These are phyloP conservation scores for Fraxinus paxiana DNA, from an alignment of 305 asterid genomes.

Conservation along the genomic window DNA sequence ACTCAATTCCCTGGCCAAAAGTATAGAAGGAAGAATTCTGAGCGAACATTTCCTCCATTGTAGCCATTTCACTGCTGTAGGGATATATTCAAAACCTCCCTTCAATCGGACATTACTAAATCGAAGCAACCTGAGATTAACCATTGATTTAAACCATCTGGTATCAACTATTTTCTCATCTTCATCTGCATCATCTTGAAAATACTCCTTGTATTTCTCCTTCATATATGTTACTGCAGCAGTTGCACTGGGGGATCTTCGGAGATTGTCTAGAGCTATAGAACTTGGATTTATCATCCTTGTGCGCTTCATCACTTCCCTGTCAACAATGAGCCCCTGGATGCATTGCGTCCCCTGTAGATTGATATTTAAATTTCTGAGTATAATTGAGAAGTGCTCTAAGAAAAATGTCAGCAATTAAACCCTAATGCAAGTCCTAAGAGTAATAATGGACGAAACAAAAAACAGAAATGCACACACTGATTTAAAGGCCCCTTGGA, in stretches of 20 bases:
- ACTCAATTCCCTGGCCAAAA: slow-evolving; percentile 26
- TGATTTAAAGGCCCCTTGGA: not conserved
- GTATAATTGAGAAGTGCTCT: not conserved
- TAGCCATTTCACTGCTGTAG: slow-evolving; percentile 34
- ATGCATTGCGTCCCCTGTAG: slow-evolving; percentile 29
- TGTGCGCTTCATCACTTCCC: slow-evolving; percentile 18
- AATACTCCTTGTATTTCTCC: slow-evolving; percentile 15
- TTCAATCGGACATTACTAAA: slow-evolving; percentile 27
- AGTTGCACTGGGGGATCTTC: slow-evolving; percentile 7
- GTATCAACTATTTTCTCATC: slow-evolving; percentile 22
- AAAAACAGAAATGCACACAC: not conserved
- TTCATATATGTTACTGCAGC: slow-evolving; percentile 17
- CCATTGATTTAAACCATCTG: slow-evolving; percentile 28
- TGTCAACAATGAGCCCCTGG: slow-evolving; percentile 30
- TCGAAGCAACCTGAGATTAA: slow-evolving; percentile 34
- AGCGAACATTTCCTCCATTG: slow-evolving; percentile 34
- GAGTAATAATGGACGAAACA: not conserved
- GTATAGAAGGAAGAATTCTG: slow-evolving; percentile 22
- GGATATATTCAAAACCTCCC: slow-evolving; percentile 30
- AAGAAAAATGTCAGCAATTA: not conserved
- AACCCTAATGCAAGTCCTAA: not conserved
- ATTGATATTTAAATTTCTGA: not conserved
- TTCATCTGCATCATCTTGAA: slow-evolving; percentile 7
- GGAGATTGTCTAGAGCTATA: slow-evolving; percentile 9
- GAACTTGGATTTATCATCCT: not conserved